Conservation (phyloP, 2,329 filamentous ascomycete genomes). For the Saccharata proteae region DNA sequence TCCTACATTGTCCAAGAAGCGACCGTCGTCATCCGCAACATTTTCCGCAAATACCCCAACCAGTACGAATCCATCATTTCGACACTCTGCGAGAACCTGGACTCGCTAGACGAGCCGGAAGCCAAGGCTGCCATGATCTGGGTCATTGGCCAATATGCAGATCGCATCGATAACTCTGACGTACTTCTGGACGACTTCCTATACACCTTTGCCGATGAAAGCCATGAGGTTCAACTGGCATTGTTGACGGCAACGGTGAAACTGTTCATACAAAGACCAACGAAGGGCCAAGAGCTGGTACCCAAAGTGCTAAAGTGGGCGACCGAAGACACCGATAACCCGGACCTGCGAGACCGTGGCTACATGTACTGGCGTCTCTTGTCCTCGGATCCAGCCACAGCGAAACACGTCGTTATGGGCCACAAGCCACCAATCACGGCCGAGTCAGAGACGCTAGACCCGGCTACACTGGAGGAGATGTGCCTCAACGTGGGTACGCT, state of each 20-base stretch:
- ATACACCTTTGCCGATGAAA: slow-evolving; percentile 86
- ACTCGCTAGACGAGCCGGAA: slow-evolving; percentile 92
- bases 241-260: slow-evolving; percentile 94
- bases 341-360: slow-evolving; percentile 84
- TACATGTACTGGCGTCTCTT: slow-evolving; percentile 99
- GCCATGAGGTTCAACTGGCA: slow-evolving; percentile 88
- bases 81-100: slow-evolving; percentile 88
- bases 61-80: slow-evolving; percentile 97
- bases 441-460: slow-evolving; percentile 88
- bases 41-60: slow-evolving; percentile 98
- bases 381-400: slow-evolving; percentile 78
- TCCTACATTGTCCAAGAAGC: slow-evolving; percentile 99
- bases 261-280: slow-evolving; percentile 91
- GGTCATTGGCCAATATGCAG: slow-evolving; percentile 97
- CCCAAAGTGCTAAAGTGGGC: slow-evolving; percentile 96
- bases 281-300: slow-evolving; percentile 84
- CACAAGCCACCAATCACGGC: slow-evolving; percentile 94
- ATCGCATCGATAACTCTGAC: slow-evolving; percentile 94
- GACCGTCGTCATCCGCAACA: slow-evolving; percentile 96
- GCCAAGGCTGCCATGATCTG: slow-evolving; percentile 98
- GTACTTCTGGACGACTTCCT: slow-evolving; percentile 89
- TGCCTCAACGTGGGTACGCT: slow-evolving; percentile 92
- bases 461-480: slow-evolving; percentile 87
- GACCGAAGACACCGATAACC: slow-evolving; percentile 98
- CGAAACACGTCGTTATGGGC: slow-evolving; percentile 87